Evolutionary conservation across 1,139 yeast genomes (phyloP).

Genomic region (Candida glucosophila): DNA sequence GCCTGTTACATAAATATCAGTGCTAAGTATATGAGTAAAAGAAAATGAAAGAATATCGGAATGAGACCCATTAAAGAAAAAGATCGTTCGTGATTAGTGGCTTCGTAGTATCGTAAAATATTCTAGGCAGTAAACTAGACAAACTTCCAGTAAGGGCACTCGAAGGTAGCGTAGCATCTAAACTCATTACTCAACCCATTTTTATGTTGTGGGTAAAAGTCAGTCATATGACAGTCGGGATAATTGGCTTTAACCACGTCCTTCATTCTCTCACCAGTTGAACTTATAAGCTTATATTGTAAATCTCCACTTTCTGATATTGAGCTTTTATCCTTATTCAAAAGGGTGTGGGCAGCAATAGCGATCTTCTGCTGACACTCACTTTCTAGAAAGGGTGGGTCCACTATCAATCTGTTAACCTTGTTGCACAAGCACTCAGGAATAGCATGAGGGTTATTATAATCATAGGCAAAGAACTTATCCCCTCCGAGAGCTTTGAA

Average conservation of each 20-base stretch:
- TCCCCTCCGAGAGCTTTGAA: slow-evolving; percentile 60
- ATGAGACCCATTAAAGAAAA: no score
- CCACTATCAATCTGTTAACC: slow-evolving; percentile 70
- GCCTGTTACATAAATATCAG: no score
- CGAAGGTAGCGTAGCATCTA: slow-evolving; percentile 74
- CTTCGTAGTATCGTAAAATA: no score
- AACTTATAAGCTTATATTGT: slow-evolving; percentile 52
- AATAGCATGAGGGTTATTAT: slow-evolving; percentile 54
- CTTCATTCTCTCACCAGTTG: slow-evolving; percentile 87
- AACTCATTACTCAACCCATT: slow-evolving; percentile 85
- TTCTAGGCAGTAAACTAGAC: no score
- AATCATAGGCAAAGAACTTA: slow-evolving; percentile 68
- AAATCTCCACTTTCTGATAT: slow-evolving; percentile 31
- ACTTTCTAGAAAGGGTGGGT: slow-evolving; percentile 79
- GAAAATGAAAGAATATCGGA: no score
- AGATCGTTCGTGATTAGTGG: no score
- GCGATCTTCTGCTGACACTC: slow-evolving; percentile 77
- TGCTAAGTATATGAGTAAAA: no score
- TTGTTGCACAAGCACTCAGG: slow-evolving; percentile 51
- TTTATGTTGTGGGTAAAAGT: slow-evolving; percentile 70
- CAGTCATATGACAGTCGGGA: slow-evolving; percentile 56
- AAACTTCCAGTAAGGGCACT: slow-evolving; percentile 33
- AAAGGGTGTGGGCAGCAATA: slow-evolving; percentile 54
- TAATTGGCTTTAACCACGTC: slow-evolving; percentile 51
- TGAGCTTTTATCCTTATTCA: slow-evolving; percentile 30